Percentiles rank a stretch among this genome's conserved stretches.
Evolutionary conservation across 768 basidiomycete species (phyloP).

Genomic region (Russula vinacea): DNA sequence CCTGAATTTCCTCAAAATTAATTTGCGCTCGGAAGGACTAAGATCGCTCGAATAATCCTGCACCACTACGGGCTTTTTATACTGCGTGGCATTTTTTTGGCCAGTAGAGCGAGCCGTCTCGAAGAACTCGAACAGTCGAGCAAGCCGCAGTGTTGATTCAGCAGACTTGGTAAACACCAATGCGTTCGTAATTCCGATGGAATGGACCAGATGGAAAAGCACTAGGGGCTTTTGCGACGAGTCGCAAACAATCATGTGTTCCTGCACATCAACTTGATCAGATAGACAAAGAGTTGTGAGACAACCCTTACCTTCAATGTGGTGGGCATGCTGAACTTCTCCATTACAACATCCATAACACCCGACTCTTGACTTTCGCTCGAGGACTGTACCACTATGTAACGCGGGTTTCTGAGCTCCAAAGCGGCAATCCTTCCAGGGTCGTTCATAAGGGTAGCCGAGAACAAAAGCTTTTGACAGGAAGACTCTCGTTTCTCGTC

Average conservation of each 20-base stretch:
- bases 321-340: conserved; percentile 77
- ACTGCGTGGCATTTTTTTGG: conserved; percentile 28
- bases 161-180: conserved; percentile 97
- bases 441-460: conserved; percentile 91
- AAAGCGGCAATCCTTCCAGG: conserved; percentile 89
- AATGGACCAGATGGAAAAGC: conserved; percentile 81
- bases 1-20: conserved; percentile 77
- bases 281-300: conserved; percentile 9
- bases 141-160: conserved; percentile 81
- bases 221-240: conserved; percentile 81
- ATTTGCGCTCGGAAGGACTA: conserved; percentile 63
- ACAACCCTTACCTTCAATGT: conserved; percentile 58
- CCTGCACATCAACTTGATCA: conserved; percentile 44
- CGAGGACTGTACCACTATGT: conserved; percentile 75
- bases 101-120: conserved; percentile 46
- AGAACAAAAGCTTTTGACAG: conserved; percentile 95
- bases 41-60: conserved; percentile 89
- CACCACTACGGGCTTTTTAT: conserved; percentile 41
- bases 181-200: conserved; percentile 57
- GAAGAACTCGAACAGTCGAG: conserved; percentile 78
- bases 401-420: conserved; percentile 73
- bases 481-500: conserved; percentile 58
- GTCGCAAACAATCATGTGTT: conserved; percentile 81
- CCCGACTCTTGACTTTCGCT: conserved; percentile 35
- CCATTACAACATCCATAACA: conserved; percentile 59